These are phyloP conservation scores for Metschnikowia gelsemii DNA, from an alignment of 805 yeast genomes.

Conservation along the genomic window DNA sequence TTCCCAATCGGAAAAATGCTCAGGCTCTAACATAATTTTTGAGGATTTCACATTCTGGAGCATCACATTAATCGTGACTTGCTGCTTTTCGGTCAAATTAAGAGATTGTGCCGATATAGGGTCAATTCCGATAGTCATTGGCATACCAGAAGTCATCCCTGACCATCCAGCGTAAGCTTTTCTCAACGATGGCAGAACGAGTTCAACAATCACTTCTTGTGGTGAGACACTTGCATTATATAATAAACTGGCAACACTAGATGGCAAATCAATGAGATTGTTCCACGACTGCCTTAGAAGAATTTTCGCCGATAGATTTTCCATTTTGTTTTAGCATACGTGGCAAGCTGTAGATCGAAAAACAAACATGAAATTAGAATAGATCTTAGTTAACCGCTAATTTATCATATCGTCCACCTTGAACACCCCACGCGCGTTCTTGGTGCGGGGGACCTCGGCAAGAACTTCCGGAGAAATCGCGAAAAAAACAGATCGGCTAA, in stretches of 20 bases:
- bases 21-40: conserved; percentile 75
- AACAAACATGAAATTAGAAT: too few species aligned
- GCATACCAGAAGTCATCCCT: conserved; percentile 46
- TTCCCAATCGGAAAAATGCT: conserved; percentile 83
- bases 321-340: conserved; percentile 37
- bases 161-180: conserved; percentile 63
- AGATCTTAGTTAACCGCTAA: too few species aligned
- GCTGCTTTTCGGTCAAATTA: conserved; percentile 44
- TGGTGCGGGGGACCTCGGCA: conserved; percentile 11
- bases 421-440: conserved; percentile 3
- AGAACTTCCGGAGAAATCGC: neutral
- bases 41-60: conserved; percentile 51
- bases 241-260: conserved; percentile 43
- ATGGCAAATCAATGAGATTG: conserved; percentile 57
- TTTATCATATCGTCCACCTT: neutral
- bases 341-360: too few species aligned
- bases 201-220: conserved; percentile 58
- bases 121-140: conserved; percentile 57
- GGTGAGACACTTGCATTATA: conserved; percentile 53
- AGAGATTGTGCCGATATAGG: conserved; percentile 59
- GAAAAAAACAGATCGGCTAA: neutral
- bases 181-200: conserved; percentile 26
- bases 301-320: conserved; percentile 32
- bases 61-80: conserved; percentile 43
- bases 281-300: conserved; percentile 39